Percentiles rank a stretch among this genome's conserved stretches.
These are phyloP conservation scores for Maudiozyma bulderi DNA, from an alignment of 805 yeast species.

Conservation along the genomic window DNA sequence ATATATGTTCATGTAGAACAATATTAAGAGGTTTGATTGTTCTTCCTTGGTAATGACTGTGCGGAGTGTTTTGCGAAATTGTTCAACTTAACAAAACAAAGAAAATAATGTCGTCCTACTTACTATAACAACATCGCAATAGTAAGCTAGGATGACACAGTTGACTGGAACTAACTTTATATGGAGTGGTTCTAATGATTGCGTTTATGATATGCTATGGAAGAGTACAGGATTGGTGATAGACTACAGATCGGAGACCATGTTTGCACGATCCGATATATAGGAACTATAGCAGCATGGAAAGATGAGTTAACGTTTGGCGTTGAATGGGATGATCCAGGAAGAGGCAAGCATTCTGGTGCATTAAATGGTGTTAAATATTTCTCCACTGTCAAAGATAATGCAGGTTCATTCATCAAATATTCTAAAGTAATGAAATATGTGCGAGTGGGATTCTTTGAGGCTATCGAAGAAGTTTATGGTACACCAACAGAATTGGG, in stretches of 20 bases:
- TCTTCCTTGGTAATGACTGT: too few relatives aligned
- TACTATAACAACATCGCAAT: too few relatives aligned
- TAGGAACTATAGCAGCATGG: constrained; percentile 62
- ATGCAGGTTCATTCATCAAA: constrained; percentile 20
- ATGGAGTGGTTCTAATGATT: too few relatives aligned
- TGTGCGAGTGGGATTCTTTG: constrained; percentile 28
- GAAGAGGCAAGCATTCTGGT: constrained; percentile 70
- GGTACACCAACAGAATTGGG: constrained; percentile 27
- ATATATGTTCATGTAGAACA: too few relatives aligned
- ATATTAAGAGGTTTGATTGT: too few relatives aligned
- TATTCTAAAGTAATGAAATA: constrained; percentile 23
- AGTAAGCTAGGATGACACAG: too few relatives aligned
- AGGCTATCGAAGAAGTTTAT: constrained; percentile 45
- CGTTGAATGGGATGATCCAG: constrained; percentile 73
- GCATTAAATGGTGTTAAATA: constrained; percentile 41
- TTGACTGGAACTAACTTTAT: too few relatives aligned
- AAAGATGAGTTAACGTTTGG: constrained; percentile 50
- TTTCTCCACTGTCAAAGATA: constrained; percentile 31
- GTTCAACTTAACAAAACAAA: too few relatives aligned
- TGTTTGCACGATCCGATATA: constrained; percentile 52
- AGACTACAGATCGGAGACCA: constrained; percentile 34
- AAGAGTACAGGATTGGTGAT: constrained; percentile 16
- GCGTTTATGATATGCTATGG: not conserved
- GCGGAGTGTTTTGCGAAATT: too few relatives aligned
- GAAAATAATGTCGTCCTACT: too few relatives aligned